Conservation (phyloP, 2,329 filamentous ascomycete species). For the Penicillium sp. region DNA sequence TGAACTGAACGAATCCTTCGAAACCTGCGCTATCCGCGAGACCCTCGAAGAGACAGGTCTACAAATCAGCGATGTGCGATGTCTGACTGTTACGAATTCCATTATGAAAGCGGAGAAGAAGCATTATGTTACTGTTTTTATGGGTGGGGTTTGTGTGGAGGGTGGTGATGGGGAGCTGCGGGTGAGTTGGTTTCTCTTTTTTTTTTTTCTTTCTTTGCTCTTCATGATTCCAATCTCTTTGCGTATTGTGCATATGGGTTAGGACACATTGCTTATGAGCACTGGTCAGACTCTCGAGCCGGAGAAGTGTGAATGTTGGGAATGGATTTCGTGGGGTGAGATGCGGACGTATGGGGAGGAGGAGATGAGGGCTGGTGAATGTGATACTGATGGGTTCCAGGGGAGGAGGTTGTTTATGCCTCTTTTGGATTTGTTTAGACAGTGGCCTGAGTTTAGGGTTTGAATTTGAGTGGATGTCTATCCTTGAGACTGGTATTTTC, state of each 20-base stretch:
- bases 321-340: slow-evolving; percentile 51
- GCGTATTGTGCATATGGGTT: neutral
- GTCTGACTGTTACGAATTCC: slow-evolving; percentile 64
- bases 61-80: slow-evolving; percentile 49
- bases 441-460: slow-evolving; percentile 33
- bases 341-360: slow-evolving; percentile 37
- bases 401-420: slow-evolving; percentile 46
- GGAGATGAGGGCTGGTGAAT: slow-evolving; percentile 27
- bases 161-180: slow-evolving; percentile 49
- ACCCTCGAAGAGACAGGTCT: slow-evolving; percentile 68
- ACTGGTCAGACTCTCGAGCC: slow-evolving; percentile 39
- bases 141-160: slow-evolving; percentile 52
- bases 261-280: neutral
- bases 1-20: slow-evolving; percentile 62
- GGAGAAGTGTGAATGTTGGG: slow-evolving; percentile 55
- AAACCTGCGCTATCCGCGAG: slow-evolving; percentile 64
- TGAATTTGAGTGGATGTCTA: too few relatives aligned
- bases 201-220: neutral
- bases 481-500: neutral
- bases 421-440: slow-evolving; percentile 45
- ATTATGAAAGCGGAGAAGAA: slow-evolving; percentile 57
- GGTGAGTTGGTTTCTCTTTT: slow-evolving; percentile 42
- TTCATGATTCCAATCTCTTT: neutral
- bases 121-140: slow-evolving; percentile 73
- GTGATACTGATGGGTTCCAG: slow-evolving; percentile 24